phyloP scores from a whole-genome alignment of 2,329 filamentous ascomycete species.

The Lojkania enalia region DNA sequence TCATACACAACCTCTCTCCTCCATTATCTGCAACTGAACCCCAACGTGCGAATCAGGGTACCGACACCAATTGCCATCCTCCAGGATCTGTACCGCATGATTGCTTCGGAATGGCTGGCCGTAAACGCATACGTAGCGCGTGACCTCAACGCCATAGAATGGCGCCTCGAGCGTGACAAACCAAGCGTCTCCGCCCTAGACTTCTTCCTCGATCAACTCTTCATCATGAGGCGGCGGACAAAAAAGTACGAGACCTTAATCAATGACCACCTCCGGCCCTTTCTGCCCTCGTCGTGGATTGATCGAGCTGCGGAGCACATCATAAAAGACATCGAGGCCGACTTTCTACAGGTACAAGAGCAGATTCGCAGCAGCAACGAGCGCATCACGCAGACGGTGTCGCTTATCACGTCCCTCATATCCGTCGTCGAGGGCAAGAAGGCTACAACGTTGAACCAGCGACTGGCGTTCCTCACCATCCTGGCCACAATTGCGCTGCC shows the following conservation, averaged over 20 bases:
- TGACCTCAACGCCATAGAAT: slow-evolving; percentile 12
- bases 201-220: slow-evolving; percentile 2
- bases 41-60: not conserved
- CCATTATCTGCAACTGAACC: slow-evolving; percentile 3
- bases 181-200: not conserved
- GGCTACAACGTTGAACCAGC: slow-evolving; percentile 1
- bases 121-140: slow-evolving; percentile 9
- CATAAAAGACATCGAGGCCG: not conserved
- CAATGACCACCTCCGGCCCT: slow-evolving; percentile 1
- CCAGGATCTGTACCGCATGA: slow-evolving; percentile 7
- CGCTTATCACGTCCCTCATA: slow-evolving; percentile 9
- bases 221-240: slow-evolving; percentile 5
- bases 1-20: slow-evolving; percentile 6
- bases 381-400: slow-evolving; percentile 4
- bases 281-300: slow-evolving; percentile 1
- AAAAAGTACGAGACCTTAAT: slow-evolving; percentile 6
- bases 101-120: slow-evolving; percentile 10
- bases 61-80: slow-evolving; percentile 6
- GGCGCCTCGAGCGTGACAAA: slow-evolving; percentile 5
- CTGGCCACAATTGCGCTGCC: slow-evolving; percentile 3
- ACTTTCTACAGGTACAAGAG: slow-evolving; percentile 5
- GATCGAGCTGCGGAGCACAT: not conserved
- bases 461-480: slow-evolving; percentile 6
- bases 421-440: slow-evolving; percentile 5
- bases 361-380: slow-evolving; percentile 3